Conservation (phyloP, 208 protist genomes). For the Trypanosoma platydactyli region DNA sequence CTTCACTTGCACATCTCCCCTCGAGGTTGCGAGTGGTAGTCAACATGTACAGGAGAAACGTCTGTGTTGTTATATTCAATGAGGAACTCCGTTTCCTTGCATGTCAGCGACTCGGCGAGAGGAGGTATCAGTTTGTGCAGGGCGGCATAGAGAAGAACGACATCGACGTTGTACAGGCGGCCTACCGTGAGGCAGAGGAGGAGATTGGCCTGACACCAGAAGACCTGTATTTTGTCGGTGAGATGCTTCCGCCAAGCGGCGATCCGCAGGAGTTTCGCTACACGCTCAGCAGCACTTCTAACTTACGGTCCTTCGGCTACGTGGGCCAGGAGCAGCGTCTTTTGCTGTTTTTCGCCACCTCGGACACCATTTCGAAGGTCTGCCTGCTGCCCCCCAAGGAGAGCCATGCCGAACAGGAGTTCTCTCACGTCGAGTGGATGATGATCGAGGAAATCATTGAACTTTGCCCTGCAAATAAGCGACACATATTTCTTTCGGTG, state of each 20-base stretch:
- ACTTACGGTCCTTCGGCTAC: conserved; percentile 66
- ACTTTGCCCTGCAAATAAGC: conserved; percentile 44
- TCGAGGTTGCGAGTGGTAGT: too few relatives aligned
- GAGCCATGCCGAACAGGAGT: conserved; percentile 33
- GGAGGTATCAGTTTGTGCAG: conserved; percentile 70
- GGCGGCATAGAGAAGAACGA: conserved; percentile 72
- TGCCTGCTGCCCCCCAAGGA: conserved; percentile 54
- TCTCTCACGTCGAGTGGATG: conserved; percentile 32
- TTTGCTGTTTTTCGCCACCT: conserved; percentile 65
- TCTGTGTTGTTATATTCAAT: conserved; percentile 77
- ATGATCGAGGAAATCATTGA: conserved; percentile 23
- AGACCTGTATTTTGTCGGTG: conserved; percentile 62
- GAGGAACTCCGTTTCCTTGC: conserved; percentile 61
- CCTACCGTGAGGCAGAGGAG: conserved; percentile 69
- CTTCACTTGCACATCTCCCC: conserved; percentile 4
- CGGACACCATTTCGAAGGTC: conserved; percentile 47
- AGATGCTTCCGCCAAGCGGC: conserved; percentile 59
- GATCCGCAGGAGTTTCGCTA: conserved; percentile 74
- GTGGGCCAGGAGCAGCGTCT: conserved; percentile 79
- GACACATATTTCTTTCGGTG: conserved; percentile 63
- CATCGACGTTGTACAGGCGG: conserved; percentile 48
- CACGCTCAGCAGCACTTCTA: conserved; percentile 40
- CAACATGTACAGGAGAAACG: conserved; percentile 80
- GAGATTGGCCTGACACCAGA: conserved; percentile 61
- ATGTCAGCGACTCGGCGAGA: conserved; percentile 47